Conservation (phyloP, 495 filamentous ascomycete genomes). For the Penicillium canescens region DNA sequence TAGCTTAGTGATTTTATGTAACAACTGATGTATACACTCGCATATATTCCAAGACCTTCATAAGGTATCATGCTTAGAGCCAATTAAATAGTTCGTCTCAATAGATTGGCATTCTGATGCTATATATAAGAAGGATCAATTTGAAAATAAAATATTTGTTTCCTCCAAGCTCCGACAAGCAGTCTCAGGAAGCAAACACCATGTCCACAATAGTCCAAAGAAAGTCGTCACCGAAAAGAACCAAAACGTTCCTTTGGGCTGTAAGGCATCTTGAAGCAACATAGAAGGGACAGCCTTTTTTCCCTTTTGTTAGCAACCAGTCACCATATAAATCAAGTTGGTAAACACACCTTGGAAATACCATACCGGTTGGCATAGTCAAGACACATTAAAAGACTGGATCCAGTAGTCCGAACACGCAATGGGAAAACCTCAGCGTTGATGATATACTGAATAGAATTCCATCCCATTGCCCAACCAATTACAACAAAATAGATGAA, state of each 20-base stretch:
- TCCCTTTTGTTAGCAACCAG: slow-evolving; percentile 8
- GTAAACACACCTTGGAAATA: slow-evolving; percentile 26
- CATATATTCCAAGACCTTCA: too few relatives aligned
- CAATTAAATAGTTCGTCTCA: too few relatives aligned
- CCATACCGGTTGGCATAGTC: slow-evolving; percentile 67
- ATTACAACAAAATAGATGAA: slow-evolving; percentile 57
- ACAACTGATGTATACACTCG: too few relatives aligned
- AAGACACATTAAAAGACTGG: slow-evolving; percentile 35
- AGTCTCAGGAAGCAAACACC: slow-evolving; percentile 25
- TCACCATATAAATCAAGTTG: neutral
- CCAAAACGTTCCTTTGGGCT: slow-evolving; percentile 54
- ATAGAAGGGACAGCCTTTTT: slow-evolving; percentile 42
- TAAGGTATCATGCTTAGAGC: too few relatives aligned
- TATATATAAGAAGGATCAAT: too few relatives aligned
- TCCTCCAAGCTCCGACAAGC: slow-evolving; percentile 18
- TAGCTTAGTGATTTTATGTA: too few relatives aligned
- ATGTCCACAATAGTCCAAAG: slow-evolving; percentile 51
- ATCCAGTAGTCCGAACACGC: slow-evolving; percentile 20
- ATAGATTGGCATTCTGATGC: too few relatives aligned
- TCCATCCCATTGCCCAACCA: slow-evolving; percentile 69
- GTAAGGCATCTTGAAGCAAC: slow-evolving; percentile 32
- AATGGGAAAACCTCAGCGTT: slow-evolving; percentile 67
- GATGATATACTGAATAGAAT: slow-evolving; percentile 66
- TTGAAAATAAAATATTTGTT: slow-evolving; percentile 1
- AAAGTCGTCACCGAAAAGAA: slow-evolving; percentile 58